These are phyloP conservation scores for Blastobotrys illinoisensis DNA, from an alignment of 1,139 yeast genomes.

Conservation along the genomic window DNA sequence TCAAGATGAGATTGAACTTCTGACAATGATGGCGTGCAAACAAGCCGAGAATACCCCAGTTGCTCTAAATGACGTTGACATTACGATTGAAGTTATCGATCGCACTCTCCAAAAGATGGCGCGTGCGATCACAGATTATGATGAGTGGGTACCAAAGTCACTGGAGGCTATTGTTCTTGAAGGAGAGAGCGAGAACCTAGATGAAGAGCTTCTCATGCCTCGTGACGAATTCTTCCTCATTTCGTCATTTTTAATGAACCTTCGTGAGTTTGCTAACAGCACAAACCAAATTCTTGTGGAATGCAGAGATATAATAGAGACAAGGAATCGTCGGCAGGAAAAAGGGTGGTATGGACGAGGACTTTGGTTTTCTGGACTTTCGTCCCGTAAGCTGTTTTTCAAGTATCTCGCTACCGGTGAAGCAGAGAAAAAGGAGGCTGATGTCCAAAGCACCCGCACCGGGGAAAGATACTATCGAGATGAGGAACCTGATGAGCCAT, in stretches of 20 bases:
- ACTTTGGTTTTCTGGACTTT: constrained; percentile 40
- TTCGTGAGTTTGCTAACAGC: constrained; percentile 38
- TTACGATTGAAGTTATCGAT: constrained; percentile 28
- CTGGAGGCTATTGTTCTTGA: constrained; percentile 14
- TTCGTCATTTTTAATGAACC: constrained; percentile 44
- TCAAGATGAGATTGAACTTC: constrained; percentile 7
- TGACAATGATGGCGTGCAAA: not conserved
- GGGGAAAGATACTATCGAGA: not conserved
- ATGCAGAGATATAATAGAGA: constrained; percentile 29
- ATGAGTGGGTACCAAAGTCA: constrained; percentile 21
- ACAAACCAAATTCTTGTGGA: constrained; percentile 34
- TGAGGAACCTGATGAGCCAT: not conserved
- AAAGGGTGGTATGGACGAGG: constrained; percentile 37
- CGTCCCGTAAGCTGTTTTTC: constrained; percentile 31
- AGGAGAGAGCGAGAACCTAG: constrained; percentile 3
- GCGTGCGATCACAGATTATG: constrained; percentile 32
- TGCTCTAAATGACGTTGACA: constrained; percentile 5
- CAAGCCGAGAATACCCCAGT: not conserved
- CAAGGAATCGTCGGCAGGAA: constrained; percentile 32
- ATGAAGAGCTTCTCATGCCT: constrained; percentile 34
- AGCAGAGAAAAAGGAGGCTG: constrained; percentile 22
- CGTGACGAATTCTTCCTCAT: constrained; percentile 45
- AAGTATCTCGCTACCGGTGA: constrained; percentile 33
- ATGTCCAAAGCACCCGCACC: constrained; percentile 10
- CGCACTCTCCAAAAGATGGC: constrained; percentile 26